phyloP scores from a whole-genome alignment of 2,329 filamentous ascomycete species.

The Cordyceps farinosa region DNA sequence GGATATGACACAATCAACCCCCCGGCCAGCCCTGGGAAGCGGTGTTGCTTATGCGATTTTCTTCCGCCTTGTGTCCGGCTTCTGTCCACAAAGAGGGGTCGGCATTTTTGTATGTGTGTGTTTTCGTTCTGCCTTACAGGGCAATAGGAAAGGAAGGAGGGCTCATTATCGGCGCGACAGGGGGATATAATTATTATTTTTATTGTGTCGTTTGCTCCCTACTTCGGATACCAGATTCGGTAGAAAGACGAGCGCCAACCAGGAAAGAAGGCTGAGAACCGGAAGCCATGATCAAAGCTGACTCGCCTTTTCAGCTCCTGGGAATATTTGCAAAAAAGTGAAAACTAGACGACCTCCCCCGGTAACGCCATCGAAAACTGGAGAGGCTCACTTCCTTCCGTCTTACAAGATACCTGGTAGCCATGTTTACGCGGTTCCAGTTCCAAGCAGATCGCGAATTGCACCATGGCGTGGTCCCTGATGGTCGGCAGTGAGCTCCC shows the following conservation, averaged over 20 bases:
- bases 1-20: background rate
- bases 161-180: too few species aligned
- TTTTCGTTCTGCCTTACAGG: background rate
- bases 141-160: too few species aligned
- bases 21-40: background rate
- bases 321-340: too few species aligned
- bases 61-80: background rate
- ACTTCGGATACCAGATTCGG: background rate
- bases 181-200: too few species aligned
- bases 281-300: background rate
- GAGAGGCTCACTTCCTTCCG: background rate
- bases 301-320: background rate
- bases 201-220: background rate
- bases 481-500: too few species aligned
- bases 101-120: background rate
- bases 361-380: too few species aligned
- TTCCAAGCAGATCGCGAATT: too few species aligned
- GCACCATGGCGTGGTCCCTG: too few species aligned
- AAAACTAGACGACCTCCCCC: too few species aligned
- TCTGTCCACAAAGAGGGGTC: background rate
- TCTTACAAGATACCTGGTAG: background rate
- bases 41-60: background rate
- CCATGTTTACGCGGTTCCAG: too few species aligned
- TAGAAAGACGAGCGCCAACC: constrained; percentile 4
- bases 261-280: background rate